A percentile compares a stretch with the other conserved stretches of the same genome.
phyloP scores from a whole-genome alignment of 352 stramenopile species.

The Pythium myriotylum region DNA sequence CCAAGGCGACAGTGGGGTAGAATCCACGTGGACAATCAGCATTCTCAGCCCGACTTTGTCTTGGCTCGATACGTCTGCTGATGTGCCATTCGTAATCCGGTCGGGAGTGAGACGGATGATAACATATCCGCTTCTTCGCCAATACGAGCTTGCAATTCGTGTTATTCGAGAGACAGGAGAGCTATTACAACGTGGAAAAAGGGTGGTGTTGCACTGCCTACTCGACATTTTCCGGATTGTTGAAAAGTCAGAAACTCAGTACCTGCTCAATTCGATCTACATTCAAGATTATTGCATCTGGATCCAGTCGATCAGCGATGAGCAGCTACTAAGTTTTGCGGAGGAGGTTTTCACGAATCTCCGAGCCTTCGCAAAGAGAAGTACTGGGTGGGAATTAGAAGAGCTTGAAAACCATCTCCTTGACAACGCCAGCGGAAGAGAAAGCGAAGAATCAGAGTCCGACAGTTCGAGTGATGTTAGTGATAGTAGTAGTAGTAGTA shows the following conservation, averaged over 20 bases:
- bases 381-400: conserved; percentile 78
- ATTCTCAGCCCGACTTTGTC: conserved; percentile 94
- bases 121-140: conserved; percentile 95
- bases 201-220: conserved; percentile 88
- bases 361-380: conserved; percentile 54
- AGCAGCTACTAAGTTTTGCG: conserved; percentile 41
- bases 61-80: conserved; percentile 90
- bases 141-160: conserved; percentile 86
- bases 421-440: conserved; percentile 19
- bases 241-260: conserved; percentile 95
- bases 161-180: conserved; percentile 81
- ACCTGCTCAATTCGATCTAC: conserved; percentile 96
- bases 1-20: conserved; percentile 94
- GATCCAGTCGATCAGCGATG: conserved; percentile 73
- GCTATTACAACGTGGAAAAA: conserved; percentile 88
- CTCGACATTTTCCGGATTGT: conserved; percentile 92
- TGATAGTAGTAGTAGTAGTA: conserved; percentile 1
- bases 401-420: conserved; percentile 74
- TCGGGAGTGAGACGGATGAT: conserved; percentile 89
- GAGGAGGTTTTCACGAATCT: conserved; percentile 35
- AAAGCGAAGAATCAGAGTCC: conserved; percentile 1
- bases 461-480: conserved; percentile 25
- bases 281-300: conserved; percentile 94
- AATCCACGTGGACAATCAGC: conserved; percentile 97
- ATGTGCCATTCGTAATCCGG: conserved; percentile 67